phyloP scores from a whole-genome alignment of 805 yeast species.

The Kregervanrija pseudodelftensis region DNA sequence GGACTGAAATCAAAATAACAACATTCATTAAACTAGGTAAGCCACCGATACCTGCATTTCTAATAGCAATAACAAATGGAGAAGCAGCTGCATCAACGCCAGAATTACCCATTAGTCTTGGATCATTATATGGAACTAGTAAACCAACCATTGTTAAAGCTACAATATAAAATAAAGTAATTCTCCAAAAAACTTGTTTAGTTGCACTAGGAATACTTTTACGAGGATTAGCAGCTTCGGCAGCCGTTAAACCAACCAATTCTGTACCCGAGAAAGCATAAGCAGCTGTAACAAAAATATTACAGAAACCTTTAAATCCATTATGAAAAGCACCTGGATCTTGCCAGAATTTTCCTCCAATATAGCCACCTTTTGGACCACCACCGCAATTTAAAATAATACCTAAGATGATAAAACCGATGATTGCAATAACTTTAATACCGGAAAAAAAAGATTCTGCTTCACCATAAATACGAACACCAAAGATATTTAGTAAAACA shows the following conservation, averaged over 20 bases:
- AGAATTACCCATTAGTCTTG: constrained; percentile 38
- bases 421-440: constrained; percentile 44
- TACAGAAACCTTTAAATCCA: constrained; percentile 52
- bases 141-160: constrained; percentile 46
- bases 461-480: constrained; percentile 59
- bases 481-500: constrained; percentile 43
- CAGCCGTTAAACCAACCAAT: constrained; percentile 52
- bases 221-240: constrained; percentile 51
- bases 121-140: constrained; percentile 48
- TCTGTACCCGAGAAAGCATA: constrained; percentile 60
- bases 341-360: constrained; percentile 53
- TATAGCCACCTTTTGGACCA: constrained; percentile 42
- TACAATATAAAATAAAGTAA: constrained; percentile 44
- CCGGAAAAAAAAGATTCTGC: constrained; percentile 49
- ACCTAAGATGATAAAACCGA: constrained; percentile 48
- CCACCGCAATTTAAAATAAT: constrained; percentile 54
- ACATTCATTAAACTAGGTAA: constrained; percentile 63
- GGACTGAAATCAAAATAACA: constrained; percentile 56
- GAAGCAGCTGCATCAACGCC: constrained; percentile 49
- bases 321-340: constrained; percentile 46
- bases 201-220: constrained; percentile 52
- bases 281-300: constrained; percentile 50
- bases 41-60: constrained; percentile 49
- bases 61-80: constrained; percentile 60
- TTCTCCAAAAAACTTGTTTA: constrained; percentile 54